These are phyloP conservation scores for Talaromyces sp. DNA, from an alignment of 2,329 filamentous ascomycete genomes.

Conservation along the genomic window DNA sequence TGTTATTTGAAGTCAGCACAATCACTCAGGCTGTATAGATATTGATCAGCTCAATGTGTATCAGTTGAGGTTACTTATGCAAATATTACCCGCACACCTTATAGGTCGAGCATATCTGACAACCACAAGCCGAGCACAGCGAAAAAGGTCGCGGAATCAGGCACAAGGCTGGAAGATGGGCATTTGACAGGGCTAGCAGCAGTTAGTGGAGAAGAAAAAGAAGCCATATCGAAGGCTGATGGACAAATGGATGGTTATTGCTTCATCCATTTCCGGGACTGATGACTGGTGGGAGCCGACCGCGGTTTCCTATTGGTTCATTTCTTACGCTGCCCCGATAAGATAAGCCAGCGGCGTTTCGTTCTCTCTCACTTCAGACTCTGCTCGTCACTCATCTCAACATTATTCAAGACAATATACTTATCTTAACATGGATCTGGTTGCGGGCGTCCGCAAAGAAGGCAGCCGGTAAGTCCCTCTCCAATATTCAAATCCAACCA, in stretches of 20 bases:
- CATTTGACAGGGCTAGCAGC: background rate
- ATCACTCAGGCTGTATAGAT: background rate
- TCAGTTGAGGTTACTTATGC: background rate
- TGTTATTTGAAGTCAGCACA: background rate
- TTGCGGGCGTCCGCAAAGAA: constrained; percentile 90
- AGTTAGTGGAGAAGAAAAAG: background rate
- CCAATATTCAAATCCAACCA: background rate
- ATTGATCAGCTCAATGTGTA: background rate
- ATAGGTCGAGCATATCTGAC: background rate
- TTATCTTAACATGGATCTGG: constrained; percentile 72
- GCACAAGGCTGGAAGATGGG: background rate
- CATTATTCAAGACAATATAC: background rate
- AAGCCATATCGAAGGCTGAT: background rate
- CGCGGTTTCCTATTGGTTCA: background rate
- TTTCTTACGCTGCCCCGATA: too few species aligned
- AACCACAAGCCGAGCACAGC: background rate
- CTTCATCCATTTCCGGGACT: background rate
- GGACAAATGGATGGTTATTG: background rate
- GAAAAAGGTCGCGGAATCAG: background rate
- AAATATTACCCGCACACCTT: background rate
- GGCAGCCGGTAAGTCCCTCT: constrained; percentile 59
- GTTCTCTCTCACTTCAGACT: background rate
- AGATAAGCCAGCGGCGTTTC: constrained; percentile 11
- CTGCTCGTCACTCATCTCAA: background rate
- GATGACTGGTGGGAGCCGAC: background rate